These are phyloP conservation scores for Sphenostylis stenocarpa DNA, from an alignment of 306 rosid genomes.

Conservation along the genomic window DNA sequence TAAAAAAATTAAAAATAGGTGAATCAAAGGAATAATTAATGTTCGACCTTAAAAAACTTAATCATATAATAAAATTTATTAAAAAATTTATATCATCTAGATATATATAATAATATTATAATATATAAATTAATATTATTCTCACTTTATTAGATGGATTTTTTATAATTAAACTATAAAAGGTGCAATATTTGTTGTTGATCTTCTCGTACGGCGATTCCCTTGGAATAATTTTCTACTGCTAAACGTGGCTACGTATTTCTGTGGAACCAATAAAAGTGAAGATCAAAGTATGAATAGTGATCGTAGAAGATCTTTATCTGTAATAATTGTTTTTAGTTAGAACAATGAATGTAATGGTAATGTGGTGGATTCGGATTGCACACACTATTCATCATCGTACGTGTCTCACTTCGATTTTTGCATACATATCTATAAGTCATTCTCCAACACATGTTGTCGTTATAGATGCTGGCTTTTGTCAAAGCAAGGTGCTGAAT, in stretches of 20 bases:
- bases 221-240: background rate
- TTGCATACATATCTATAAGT: background rate
- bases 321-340: background rate
- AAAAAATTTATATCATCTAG: no score
- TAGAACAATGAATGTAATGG: background rate
- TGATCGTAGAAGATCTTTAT: background rate
- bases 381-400: background rate
- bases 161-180: no score
- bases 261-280: background rate
- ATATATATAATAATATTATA: no score
- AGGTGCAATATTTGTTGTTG: no score
- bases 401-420: background rate
- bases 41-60: no score
- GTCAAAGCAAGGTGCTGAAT: background rate
- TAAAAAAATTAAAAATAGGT: no score
- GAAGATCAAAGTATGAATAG: background rate
- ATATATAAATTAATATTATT: no score
- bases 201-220: no score
- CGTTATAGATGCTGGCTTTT: background rate
- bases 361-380: background rate
- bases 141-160: no score
- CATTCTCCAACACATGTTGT: background rate
- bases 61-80: no score
- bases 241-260: background rate
- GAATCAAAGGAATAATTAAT: no score